These are phyloP conservation scores for Botrytis deweyae DNA, from an alignment of 2,329 filamentous ascomycete species.

Conservation along the genomic window DNA sequence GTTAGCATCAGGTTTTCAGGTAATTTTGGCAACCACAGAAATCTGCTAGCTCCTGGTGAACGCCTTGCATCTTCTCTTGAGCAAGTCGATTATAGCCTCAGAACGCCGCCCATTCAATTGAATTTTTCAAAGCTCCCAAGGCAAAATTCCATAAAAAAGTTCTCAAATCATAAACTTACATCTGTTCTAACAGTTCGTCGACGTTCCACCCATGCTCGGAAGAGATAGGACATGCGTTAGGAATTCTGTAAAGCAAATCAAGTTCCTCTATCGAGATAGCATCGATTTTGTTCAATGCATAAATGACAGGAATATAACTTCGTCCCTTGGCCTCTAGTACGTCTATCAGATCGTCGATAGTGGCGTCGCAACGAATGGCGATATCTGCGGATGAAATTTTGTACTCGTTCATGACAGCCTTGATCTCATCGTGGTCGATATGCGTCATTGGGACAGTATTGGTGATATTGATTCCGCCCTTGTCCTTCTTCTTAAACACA, in stretches of 20 bases:
- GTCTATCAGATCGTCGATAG: slow-evolving; percentile 95
- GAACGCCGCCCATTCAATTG: not conserved
- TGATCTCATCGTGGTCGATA: slow-evolving; percentile 95
- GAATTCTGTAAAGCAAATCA: slow-evolving; percentile 92
- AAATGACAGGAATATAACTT: slow-evolving; percentile 98
- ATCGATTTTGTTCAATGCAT: slow-evolving; percentile 99
- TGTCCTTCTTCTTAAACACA: slow-evolving; percentile 99
- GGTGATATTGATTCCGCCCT: slow-evolving; percentile 95
- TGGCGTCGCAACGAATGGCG: slow-evolving; percentile 95
- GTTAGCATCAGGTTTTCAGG: slow-evolving; percentile 26
- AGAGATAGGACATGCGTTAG: slow-evolving; percentile 94
- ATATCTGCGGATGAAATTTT: slow-evolving; percentile 96
- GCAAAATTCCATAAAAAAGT: slow-evolving; percentile 1
- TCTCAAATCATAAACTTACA: slow-evolving; percentile 52
- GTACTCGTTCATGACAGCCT: slow-evolving; percentile 96
- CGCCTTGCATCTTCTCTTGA: slow-evolving; percentile 8
- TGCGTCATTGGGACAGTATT: slow-evolving; percentile 88
- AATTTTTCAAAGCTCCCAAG: not conserved
- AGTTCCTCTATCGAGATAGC: slow-evolving; percentile 97
- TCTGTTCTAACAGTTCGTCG: slow-evolving; percentile 92
- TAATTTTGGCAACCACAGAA: not conserved
- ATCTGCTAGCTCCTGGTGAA: slow-evolving; percentile 3
- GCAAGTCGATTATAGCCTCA: not conserved
- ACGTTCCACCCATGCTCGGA: slow-evolving; percentile 98
- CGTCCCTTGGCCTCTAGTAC: slow-evolving; percentile 90